A percentile compares a stretch with the other conserved stretches of the same genome.
phyloP scores from a whole-genome alignment of 257 asterid genomes.

The Paulownia fortunei region DNA sequence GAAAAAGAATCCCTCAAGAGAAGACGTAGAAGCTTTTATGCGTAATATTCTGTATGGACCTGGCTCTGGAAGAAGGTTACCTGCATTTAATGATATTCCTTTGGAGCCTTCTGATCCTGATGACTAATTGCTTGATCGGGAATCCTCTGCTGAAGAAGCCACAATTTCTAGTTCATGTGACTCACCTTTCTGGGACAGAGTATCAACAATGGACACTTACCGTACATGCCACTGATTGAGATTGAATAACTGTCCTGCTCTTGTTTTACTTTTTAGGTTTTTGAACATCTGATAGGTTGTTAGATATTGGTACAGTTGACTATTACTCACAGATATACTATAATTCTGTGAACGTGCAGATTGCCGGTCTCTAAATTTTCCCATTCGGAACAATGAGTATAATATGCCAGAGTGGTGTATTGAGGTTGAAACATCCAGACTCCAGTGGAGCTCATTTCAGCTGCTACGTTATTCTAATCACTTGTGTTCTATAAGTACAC shows the following conservation, averaged over 20 bases:
- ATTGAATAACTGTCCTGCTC: neutral
- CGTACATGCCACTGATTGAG: neutral
- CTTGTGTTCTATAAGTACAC: too few species aligned
- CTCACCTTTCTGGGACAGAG: neutral
- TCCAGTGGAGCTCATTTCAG: too few species aligned
- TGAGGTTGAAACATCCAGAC: too few species aligned
- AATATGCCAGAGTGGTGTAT: neutral
- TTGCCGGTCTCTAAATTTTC: neutral
- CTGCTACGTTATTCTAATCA: too few species aligned
- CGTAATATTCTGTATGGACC: conserved; percentile 39
- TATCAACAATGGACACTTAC: neutral
- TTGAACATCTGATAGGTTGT: neutral
- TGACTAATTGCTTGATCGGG: neutral
- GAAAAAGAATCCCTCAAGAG: conserved; percentile 25
- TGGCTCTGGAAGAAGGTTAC: conserved; percentile 33
- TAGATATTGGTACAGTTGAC: neutral
- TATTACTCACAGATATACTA: neutral
- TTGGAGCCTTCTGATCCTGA: conserved; percentile 7
- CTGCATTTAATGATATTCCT: conserved; percentile 39
- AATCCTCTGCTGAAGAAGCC: conserved; percentile 14
- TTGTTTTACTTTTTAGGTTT: neutral
- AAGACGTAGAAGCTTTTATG: conserved; percentile 37
- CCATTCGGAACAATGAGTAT: too few species aligned
- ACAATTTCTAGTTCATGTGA: neutral
- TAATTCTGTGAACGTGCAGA: neutral